These are phyloP conservation scores for Cokeromyces recurvatus DNA, from an alignment of 371 early-diverging fungal species.

Conservation along the genomic window DNA sequence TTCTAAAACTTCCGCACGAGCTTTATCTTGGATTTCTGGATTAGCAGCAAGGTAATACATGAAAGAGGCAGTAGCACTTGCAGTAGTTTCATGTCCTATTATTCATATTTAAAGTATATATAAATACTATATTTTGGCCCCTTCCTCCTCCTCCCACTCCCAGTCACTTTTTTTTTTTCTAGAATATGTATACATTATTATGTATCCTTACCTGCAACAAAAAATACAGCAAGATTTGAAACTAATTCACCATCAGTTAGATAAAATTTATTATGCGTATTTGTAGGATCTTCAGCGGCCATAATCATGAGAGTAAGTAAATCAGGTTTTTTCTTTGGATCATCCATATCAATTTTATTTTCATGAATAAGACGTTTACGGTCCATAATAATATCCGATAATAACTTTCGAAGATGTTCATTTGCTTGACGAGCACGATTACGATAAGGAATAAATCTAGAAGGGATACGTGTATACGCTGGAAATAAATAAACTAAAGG, in stretches of 20 bases:
- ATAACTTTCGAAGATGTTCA: constrained; percentile 9
- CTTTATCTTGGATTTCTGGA: constrained; percentile 41
- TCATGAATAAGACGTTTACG: constrained; percentile 6
- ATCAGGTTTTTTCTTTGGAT: constrained; percentile 25
- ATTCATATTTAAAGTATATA: not conserved
- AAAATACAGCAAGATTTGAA: constrained; percentile 26
- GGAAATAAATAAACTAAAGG: constrained; percentile 20
- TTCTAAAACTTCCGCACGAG: constrained; percentile 44
- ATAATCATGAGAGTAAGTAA: constrained; percentile 42
- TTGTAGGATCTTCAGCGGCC: constrained; percentile 9
- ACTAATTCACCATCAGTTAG: constrained; percentile 17
- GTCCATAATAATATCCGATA: constrained; percentile 14
- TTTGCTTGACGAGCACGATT: constrained; percentile 12
- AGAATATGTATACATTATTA: no score
- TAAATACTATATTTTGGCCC: no score
- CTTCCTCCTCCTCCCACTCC: no score
- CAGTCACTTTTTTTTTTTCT: no score
- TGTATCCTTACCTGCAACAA: constrained; percentile 38
- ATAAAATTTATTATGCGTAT: no score
- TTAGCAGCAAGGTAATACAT: constrained; percentile 34
- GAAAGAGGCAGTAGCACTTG: constrained; percentile 36
- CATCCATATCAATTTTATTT: not conserved
- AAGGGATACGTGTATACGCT: constrained; percentile 20
- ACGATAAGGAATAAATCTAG: constrained; percentile 19
- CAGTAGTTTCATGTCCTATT: constrained; percentile 48